Percentiles rank a stretch among this genome's conserved stretches.
phyloP scores from a whole-genome alignment of 1,284 basidiomycete genomes.

The Jaminaea rosea region DNA sequence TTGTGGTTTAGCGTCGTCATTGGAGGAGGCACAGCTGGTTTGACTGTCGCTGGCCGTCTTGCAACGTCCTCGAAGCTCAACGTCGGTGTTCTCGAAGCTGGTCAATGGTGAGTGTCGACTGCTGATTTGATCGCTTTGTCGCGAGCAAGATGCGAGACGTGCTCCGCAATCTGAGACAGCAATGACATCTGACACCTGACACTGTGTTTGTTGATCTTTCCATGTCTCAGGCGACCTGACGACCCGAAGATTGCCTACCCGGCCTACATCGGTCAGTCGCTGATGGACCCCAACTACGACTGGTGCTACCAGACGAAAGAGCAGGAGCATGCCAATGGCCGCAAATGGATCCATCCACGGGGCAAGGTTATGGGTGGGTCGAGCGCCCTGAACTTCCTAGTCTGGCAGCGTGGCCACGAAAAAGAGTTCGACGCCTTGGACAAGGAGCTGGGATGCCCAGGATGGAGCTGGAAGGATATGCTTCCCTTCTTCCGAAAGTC shows the following conservation, averaged over 20 bases:
- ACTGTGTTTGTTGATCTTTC: background rate
- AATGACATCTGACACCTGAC: background rate
- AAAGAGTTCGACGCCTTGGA: constrained; percentile 29
- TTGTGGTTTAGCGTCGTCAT: constrained; percentile 11
- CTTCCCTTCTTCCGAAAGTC: constrained; percentile 16
- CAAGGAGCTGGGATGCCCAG: constrained; percentile 21
- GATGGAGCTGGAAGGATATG: constrained; percentile 31
- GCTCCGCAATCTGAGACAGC: background rate
- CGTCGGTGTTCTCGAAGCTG: constrained; percentile 33
- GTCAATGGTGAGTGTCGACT: constrained; percentile 11
- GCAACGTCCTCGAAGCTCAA: constrained; percentile 22
- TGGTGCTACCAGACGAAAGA: constrained; percentile 22
- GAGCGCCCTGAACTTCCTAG: constrained; percentile 47
- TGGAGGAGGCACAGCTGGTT: constrained; percentile 31
- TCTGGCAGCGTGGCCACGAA: constrained; percentile 31
- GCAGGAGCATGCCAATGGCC: constrained; percentile 19
- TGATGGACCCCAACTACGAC: constrained; percentile 31
- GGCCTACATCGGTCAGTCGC: constrained; percentile 22
- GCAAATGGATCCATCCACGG: constrained; percentile 26
- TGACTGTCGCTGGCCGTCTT: constrained; percentile 24
- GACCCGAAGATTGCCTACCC: constrained; percentile 28
- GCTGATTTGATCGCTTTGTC: background rate
- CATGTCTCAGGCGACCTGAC: constrained; percentile 12
- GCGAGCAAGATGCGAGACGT: too few species aligned
- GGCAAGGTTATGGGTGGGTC: constrained; percentile 45